Conservation (phyloP, 108 stramenopile genomes). For the Cyclostephanos invisitatus region DNA sequence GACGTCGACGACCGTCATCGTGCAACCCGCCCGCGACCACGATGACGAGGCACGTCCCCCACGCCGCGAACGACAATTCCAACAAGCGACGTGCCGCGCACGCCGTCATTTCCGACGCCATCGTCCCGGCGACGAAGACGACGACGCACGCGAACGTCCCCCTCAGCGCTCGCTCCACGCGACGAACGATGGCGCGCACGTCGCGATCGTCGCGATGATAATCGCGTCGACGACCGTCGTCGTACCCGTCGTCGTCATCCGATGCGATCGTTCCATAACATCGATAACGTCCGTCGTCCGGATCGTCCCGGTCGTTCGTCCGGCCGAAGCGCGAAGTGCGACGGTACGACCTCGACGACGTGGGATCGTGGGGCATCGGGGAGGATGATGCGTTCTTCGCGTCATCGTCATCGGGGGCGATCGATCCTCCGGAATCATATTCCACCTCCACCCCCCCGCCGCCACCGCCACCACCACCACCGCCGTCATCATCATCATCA, state of each 20-base stretch:
- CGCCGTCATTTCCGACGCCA: slow-evolving; percentile 5
- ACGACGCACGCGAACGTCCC: slow-evolving; percentile 21
- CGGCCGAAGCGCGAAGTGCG: no score
- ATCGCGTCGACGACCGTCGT: not conserved
- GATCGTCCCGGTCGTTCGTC: no score
- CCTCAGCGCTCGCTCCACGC: slow-evolving; percentile 18
- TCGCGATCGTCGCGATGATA: not conserved
- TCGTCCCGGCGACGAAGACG: slow-evolving; percentile 33
- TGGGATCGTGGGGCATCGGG: no score
- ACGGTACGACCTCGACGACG: no score
- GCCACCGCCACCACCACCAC: no score
- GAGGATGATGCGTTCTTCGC: no score
- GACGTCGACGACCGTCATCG: not conserved
- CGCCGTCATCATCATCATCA: no score
- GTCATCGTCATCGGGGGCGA: no score
- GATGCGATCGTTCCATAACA: not conserved
- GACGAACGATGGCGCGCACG: slow-evolving; percentile 2
- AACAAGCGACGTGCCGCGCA: slow-evolving; percentile 22
- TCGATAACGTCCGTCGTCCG: no score
- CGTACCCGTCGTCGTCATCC: not conserved
- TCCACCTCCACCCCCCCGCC: no score
- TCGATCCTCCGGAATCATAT: no score
- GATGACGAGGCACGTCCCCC: slow-evolving; percentile 69
- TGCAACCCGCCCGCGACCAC: slow-evolving; percentile 37
- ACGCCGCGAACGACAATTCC: slow-evolving; percentile 56